Base-by-base conservation (phyloP, 441 rosid genomes). In the Syzygium malaccense region DNA sequence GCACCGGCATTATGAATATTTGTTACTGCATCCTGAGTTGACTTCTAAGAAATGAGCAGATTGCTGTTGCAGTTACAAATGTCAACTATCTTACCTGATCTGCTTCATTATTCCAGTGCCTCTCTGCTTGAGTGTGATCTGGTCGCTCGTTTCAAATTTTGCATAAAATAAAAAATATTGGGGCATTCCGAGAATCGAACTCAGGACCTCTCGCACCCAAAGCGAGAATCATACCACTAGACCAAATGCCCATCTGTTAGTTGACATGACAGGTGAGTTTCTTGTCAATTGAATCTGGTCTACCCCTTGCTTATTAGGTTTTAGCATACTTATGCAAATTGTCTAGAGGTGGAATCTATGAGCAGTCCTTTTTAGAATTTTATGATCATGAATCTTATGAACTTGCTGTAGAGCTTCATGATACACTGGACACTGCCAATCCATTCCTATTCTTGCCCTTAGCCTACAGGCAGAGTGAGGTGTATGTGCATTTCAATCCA, bases 181-280 rank as follows among this genome's bases (percentile, higher is more conserved):
- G 80, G 80, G 49, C 75, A 71, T 71, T 71, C 80, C 93, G 94
- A 94, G 92, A 94, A 92, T 94, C 92, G 96, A 94, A 93, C 96
- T 94, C 94, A 91, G 92, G 94, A 92, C 95, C 93, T 94, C 95
- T 94, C 94, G 93, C 94, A 92, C 94, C 96, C 94, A 85, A 92
- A 91, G 92, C 91, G 90, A 92, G 92, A 93, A 92, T 92, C 91
- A 89, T 91, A 90, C 92, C 93, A 92, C 94, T 91, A 87, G 92
- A 90, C 92, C 90, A 91, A 91, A 92, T 37, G 80, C 26, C 49
- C 49, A 71, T 37, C 80, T 20, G 17, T 37, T 71, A 1, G 28
- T 37, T 68, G 15, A 71, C 2, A 37, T 13, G 7, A 37, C n/a
- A 13, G 48, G 4, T 20, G 48, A 37, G 17, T 71, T 71, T 71